Percentiles rank a stretch among this genome's conserved stretches.
Evolutionary conservation across 305 asterid species (phyloP).

Genomic region (Plantago coronopus): DNA sequence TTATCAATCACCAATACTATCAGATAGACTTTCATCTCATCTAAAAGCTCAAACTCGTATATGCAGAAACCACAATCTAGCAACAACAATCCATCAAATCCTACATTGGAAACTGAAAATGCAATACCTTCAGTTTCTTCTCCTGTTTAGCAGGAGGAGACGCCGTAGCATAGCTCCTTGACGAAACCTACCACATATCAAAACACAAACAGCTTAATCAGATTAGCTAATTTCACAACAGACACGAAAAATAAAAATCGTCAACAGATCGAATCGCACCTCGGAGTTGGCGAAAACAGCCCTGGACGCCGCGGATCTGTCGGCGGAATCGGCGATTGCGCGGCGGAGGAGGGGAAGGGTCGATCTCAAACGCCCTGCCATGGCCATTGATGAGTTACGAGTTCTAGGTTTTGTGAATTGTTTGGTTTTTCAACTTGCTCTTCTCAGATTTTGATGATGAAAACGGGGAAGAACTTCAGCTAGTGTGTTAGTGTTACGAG

Average conservation of each 20-base stretch:
- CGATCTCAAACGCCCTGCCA: slow-evolving; percentile 70
- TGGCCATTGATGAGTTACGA: slow-evolving; percentile 36
- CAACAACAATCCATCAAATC: neutral
- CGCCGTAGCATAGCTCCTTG: slow-evolving; percentile 51
- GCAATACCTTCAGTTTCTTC: slow-evolving; percentile 69
- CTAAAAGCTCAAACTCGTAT: too few relatives aligned
- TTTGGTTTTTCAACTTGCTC: neutral
- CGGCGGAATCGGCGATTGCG: slow-evolving; percentile 33
- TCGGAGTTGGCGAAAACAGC: slow-evolving; percentile 33
- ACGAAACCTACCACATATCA: slow-evolving; percentile 39
- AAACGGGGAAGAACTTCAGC: too few relatives aligned
- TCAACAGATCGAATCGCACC: slow-evolving; percentile 29
- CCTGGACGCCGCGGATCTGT: slow-evolving; percentile 43
- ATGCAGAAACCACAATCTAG: neutral
- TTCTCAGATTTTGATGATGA: too few relatives aligned
- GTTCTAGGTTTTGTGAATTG: neutral
- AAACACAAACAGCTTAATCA: neutral
- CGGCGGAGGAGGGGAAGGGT: slow-evolving; percentile 57
- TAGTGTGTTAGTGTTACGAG: too few relatives aligned
- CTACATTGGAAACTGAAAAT: neutral
- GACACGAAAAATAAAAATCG: neutral
- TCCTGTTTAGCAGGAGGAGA: slow-evolving; percentile 49
- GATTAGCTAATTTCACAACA: neutral
- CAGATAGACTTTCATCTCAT: too few relatives aligned
- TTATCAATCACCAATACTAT: too few relatives aligned